phyloP scores from a whole-genome alignment of 2,329 filamentous ascomycete species.

The Xylariaceae sp. region DNA sequence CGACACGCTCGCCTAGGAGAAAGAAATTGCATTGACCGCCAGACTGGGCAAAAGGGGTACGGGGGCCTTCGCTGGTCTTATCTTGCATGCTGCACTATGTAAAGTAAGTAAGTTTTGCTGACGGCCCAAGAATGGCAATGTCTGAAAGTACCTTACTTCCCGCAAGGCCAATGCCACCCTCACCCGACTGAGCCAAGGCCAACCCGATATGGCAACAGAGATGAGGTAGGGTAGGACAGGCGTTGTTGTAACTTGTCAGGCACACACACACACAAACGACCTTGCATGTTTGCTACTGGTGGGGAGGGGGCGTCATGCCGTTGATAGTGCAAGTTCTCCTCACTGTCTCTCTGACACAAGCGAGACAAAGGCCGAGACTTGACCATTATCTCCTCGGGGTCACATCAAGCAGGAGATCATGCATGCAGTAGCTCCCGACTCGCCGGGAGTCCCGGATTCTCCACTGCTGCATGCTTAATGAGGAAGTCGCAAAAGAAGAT shows the following conservation, averaged over 20 bases:
- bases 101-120: no score
- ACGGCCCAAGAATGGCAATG: slow-evolving; percentile 7
- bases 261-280: no score
- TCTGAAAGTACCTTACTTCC: background rate
- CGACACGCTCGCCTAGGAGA: no score
- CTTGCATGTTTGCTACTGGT: no score
- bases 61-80: slow-evolving; percentile 12
- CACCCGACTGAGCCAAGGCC: slow-evolving; percentile 14
- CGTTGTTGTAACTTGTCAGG: no score
- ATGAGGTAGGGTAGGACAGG: slow-evolving; percentile 21
- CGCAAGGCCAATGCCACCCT: slow-evolving; percentile 11
- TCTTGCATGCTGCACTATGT: slow-evolving; percentile 12
- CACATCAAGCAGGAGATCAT: slow-evolving; percentile 15
- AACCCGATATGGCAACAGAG: slow-evolving; percentile 21
- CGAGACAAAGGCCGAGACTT: slow-evolving; percentile 4
- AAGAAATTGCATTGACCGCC: no score
- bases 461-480: slow-evolving; percentile 27
- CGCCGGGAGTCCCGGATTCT: slow-evolving; percentile 15
- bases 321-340: slow-evolving; percentile 8
- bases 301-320: no score
- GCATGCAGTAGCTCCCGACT: slow-evolving; percentile 20
- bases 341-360: slow-evolving; percentile 7
- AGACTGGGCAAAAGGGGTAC: no score
- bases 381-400: slow-evolving; percentile 6
- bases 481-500: slow-evolving; percentile 20